phyloP scores from a whole-genome alignment of 2,329 filamentous ascomycete genomes.

The Chrysoporthe cubensis region DNA sequence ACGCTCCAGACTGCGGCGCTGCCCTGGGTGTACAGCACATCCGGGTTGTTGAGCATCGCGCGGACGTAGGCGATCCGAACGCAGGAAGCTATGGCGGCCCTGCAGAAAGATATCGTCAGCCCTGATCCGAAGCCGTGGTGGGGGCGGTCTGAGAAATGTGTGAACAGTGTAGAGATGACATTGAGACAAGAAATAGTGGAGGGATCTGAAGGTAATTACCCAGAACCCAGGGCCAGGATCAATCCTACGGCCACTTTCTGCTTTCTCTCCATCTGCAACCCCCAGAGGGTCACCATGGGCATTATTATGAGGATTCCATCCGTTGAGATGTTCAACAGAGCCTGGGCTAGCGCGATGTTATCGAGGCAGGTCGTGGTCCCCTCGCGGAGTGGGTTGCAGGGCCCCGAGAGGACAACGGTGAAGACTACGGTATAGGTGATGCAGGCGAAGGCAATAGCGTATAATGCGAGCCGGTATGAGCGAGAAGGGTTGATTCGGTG shows the following conservation, averaged over 20 bases:
- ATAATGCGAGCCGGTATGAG: constrained; percentile 24
- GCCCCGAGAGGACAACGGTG: constrained; percentile 32
- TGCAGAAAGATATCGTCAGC: constrained; percentile 14
- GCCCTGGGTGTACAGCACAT: constrained; percentile 37
- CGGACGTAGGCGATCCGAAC: constrained; percentile 35
- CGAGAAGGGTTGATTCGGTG: constrained; percentile 30
- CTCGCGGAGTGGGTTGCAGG: constrained; percentile 33
- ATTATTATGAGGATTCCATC: constrained; percentile 48
- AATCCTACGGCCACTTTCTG: constrained; percentile 47
- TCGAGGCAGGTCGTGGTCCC: constrained; percentile 42
- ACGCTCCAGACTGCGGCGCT: constrained; percentile 37
- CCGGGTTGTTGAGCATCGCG: constrained; percentile 37
- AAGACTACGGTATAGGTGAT: constrained; percentile 31
- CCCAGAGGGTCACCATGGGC: constrained; percentile 47
- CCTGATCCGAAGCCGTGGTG: too few species aligned
- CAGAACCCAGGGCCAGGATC: constrained; percentile 50
- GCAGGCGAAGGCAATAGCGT: constrained; percentile 24
- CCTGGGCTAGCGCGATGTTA: constrained; percentile 48
- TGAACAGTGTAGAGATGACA: not conserved
- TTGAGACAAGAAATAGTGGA: too few species aligned
- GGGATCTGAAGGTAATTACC: constrained; percentile 34
- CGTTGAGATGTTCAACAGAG: constrained; percentile 50
- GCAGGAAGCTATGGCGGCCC: constrained; percentile 35
- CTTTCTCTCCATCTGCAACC: constrained; percentile 45
- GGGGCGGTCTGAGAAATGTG: not conserved